Evolutionary conservation across 148 eudicot genomes (phyloP), one percentile per base, ranked within the genome.

Genomic region (Silene latifolia): DNA sequence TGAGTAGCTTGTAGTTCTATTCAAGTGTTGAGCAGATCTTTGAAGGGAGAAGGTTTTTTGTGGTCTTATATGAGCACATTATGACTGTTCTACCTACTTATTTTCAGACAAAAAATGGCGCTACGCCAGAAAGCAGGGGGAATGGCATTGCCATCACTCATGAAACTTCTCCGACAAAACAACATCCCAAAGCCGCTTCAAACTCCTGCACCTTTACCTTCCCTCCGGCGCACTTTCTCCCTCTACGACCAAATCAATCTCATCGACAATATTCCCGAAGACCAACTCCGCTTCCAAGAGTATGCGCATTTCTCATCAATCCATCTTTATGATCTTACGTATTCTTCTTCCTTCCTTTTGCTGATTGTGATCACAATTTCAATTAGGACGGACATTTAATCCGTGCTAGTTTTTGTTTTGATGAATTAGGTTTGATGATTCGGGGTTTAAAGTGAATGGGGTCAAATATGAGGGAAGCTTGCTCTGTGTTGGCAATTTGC

Each of bases 171-270:
- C 3, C 77, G 77, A 29, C 87, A 85, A 23, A 89, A 76, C n/a
- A 69, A 67, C 54, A 71, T 51, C 56, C 61, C 83, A 19, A 81
- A 83, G 42, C 83, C 85, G n/a, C 80, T 73, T 32, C 58, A 59
- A 8, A 42, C n/a, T n/a, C 21, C 46, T 10, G 84, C 63, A 21
- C 93, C 85, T 2, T 75, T 95, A 51, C 97, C 97, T 0, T 95
- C 98, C 1, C 87, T 92, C 24, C 83, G 98, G 11, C 88, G 98
- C 64, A 89, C 97, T 61, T 95, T 95, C 80, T 95, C 98, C 70
- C 87, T 92, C 54, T 95, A 92, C 77, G 97, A 95, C 83, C 97
- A 95, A 81, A 89, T 95, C 80, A 95, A 95, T 74, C 93, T 95
- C 78, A 92, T 92, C 78, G 90, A 88, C 63, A 85, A 94, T 44